Percentiles rank a stretch among this genome's conserved stretches.
Evolutionary conservation across 768 basidiomycete genomes (phyloP).

Genomic region (Tephrocybe rancida): DNA sequence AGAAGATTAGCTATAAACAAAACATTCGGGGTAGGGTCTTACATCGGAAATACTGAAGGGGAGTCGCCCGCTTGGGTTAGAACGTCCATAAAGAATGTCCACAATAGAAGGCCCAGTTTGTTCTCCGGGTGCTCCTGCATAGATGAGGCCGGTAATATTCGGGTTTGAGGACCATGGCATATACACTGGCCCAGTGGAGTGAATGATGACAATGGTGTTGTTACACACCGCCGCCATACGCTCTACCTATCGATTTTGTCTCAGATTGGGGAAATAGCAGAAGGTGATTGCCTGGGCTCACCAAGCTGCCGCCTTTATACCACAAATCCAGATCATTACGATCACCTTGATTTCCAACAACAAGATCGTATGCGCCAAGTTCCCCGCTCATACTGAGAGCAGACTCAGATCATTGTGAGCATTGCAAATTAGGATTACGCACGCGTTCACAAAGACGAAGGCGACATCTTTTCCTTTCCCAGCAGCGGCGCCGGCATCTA

Average conservation of each 20-base stretch:
- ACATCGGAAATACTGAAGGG: conserved; percentile 76
- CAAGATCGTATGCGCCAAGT: conserved; percentile 56
- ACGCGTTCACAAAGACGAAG: conserved; percentile 64
- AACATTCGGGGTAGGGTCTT: conserved; percentile 5
- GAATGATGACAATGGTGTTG: conserved; percentile 81
- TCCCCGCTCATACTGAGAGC: conserved; percentile 48
- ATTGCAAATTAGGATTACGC: conserved; percentile 17
- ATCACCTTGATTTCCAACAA: conserved; percentile 66
- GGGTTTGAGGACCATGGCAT: conserved; percentile 77
- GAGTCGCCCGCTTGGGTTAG: conserved; percentile 76
- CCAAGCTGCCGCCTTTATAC: conserved; percentile 55
- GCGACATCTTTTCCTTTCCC: conserved; percentile 55
- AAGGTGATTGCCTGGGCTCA: not conserved
- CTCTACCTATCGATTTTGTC: conserved; percentile 38
- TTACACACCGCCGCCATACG: conserved; percentile 66
- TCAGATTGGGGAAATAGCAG: not conserved
- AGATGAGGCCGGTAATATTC: conserved; percentile 68
- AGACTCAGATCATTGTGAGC: conserved; percentile 16
- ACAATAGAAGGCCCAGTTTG: conserved; percentile 79
- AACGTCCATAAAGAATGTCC: conserved; percentile 75
- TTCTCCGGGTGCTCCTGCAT: conserved; percentile 62
- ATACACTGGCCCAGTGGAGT: conserved; percentile 77
- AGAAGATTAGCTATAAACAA: not conserved
- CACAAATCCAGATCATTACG: conserved; percentile 60
- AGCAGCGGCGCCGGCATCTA: conserved; percentile 36